phyloP scores from a whole-genome alignment of 2,329 filamentous ascomycete genomes.

The Elsinoe perseae region DNA sequence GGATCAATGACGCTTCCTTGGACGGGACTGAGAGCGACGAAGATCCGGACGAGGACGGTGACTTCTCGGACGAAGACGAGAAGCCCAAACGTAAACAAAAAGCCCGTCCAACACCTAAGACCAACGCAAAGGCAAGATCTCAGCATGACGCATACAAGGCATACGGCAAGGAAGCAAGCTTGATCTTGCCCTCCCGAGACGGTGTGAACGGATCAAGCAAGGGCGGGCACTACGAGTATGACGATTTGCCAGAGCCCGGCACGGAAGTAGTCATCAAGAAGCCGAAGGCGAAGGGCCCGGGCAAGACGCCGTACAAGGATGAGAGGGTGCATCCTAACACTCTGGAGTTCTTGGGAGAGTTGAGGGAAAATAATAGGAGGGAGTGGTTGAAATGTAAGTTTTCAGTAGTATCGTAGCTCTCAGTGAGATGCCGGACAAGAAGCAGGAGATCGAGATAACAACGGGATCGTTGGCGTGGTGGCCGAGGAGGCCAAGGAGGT shows the following conservation, averaged over 20 bases:
- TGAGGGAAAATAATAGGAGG: conserved; percentile 54
- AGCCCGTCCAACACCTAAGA: not conserved
- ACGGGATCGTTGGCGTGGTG: no score
- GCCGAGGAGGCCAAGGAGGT: no score
- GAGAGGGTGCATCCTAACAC: conserved; percentile 57
- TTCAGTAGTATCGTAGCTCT: not conserved
- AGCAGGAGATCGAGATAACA: not conserved
- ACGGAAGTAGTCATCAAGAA: conserved; percentile 56
- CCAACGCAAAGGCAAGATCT: not conserved
- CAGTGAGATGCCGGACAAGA: not conserved
- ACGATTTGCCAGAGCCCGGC: conserved; percentile 48
- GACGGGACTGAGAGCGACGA: not conserved
- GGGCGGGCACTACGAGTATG: conserved; percentile 51
- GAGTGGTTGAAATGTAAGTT: conserved; percentile 55
- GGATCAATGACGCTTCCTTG: not conserved
- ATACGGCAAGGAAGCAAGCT: not conserved
- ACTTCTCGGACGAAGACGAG: not conserved
- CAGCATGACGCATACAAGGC: not conserved
- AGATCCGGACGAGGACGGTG: not conserved
- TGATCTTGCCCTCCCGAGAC: not conserved
- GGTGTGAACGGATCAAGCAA: conserved; percentile 23
- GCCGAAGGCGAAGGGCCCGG: conserved; percentile 54
- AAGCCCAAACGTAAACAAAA: not conserved
- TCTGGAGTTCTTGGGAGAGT: conserved; percentile 51
- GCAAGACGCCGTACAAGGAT: conserved; percentile 50